Evolutionary conservation across 176 grass and related monocot genomes (phyloP).

Genomic region (Carex pumila): DNA sequence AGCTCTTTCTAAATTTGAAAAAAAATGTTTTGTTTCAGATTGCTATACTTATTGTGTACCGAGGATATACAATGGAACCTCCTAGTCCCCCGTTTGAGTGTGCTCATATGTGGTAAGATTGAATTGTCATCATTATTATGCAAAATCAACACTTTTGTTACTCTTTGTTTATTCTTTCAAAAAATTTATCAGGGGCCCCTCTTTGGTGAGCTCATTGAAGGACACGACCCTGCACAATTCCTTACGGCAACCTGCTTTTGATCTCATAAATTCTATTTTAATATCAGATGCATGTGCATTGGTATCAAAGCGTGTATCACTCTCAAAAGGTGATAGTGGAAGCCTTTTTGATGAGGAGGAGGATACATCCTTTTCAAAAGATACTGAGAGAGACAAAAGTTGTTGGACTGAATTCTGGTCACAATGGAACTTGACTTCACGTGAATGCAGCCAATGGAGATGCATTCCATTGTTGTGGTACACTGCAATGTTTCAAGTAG

Average conservation of each 20-base stretch:
- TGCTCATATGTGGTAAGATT: conserved; percentile 92
- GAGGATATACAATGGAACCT: conserved; percentile 91
- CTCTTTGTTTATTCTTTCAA: neutral
- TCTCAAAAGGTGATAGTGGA: conserved; percentile 25
- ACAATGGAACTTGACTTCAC: conserved; percentile 66
- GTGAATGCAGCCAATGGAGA: conserved; percentile 79
- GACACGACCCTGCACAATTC: conserved; percentile 72
- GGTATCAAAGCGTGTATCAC: conserved; percentile 46
- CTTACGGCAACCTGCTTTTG: conserved; percentile 87
- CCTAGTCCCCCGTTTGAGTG: conserved; percentile 86
- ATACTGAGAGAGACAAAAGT: conserved; percentile 39
- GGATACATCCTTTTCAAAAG: conserved; percentile 44
- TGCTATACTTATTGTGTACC: conserved; percentile 88
- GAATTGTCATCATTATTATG: conserved; percentile 7
- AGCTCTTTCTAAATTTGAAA: neutral
- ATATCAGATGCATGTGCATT: conserved; percentile 97
- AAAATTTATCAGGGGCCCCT: conserved; percentile 67
- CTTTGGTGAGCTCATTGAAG: conserved; percentile 75
- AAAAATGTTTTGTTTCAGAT: conserved; percentile 43
- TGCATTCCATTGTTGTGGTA: conserved; percentile 85
- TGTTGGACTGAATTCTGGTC: conserved; percentile 78
- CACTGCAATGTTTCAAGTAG: conserved; percentile 62
- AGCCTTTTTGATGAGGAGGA: conserved; percentile 64
- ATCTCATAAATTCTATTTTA: conserved; percentile 85
- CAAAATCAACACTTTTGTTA: neutral